Evolutionary conservation across 805 yeast species (phyloP).

Genomic region (Yarrowia divulgata): DNA sequence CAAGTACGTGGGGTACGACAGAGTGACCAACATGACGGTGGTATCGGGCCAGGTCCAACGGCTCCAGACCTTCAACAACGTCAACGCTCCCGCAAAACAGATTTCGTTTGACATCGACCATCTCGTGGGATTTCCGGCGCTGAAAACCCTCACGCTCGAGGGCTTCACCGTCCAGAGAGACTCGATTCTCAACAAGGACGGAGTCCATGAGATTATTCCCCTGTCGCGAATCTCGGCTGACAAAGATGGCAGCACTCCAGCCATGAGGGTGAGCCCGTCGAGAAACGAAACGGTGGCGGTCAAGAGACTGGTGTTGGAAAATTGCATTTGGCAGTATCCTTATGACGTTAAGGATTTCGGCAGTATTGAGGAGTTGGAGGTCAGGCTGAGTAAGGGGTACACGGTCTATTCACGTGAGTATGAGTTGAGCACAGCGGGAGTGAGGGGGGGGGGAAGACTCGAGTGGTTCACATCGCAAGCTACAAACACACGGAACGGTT

Average conservation of each 20-base stretch:
- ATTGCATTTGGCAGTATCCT: slow-evolving; percentile 44
- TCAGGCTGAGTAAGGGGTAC: slow-evolving; percentile 36
- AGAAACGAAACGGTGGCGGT: slow-evolving; percentile 25
- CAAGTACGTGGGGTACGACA: slow-evolving; percentile 40
- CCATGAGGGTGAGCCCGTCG: background rate
- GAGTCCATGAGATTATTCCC: slow-evolving; percentile 22
- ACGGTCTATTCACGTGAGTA: slow-evolving; percentile 42
- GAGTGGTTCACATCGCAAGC: too few relatives aligned
- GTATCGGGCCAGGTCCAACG: slow-evolving; percentile 28
- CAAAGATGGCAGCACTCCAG: slow-evolving; percentile 1
- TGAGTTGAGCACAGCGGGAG: too few relatives aligned
- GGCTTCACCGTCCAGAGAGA: slow-evolving; percentile 42
- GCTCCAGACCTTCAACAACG: slow-evolving; percentile 29
- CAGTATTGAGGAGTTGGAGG: slow-evolving; percentile 39
- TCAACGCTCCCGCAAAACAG: slow-evolving; percentile 33
- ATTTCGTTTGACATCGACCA: slow-evolving; percentile 42
- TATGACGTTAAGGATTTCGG: slow-evolving; percentile 42
- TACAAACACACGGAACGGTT: too few relatives aligned
- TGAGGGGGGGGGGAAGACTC: too few relatives aligned
- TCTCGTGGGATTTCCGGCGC: slow-evolving; percentile 30
- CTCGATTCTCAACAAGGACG: slow-evolving; percentile 24
- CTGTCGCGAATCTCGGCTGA: slow-evolving; percentile 32
- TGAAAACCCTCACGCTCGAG: slow-evolving; percentile 34
- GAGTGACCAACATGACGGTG: slow-evolving; percentile 9
- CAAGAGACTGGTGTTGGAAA: slow-evolving; percentile 35